Conservation (phyloP, 2,329 filamentous ascomycete species). For the Botrytis aclada region DNA sequence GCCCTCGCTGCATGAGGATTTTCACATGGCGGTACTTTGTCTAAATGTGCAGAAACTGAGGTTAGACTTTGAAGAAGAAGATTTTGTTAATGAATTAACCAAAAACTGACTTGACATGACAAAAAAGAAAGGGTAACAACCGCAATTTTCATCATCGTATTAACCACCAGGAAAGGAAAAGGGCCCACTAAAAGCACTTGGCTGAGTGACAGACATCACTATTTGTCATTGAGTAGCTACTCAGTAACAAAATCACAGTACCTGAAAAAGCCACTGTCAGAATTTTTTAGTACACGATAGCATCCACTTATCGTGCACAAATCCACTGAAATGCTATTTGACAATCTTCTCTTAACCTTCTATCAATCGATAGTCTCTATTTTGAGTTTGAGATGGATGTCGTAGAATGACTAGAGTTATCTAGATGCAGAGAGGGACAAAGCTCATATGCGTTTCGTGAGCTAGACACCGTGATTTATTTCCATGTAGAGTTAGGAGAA, state of each 20-base stretch:
- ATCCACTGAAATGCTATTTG: neutral
- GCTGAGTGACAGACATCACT: neutral
- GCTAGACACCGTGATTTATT: neutral
- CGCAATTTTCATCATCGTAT: neutral
- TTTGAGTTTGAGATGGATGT: neutral
- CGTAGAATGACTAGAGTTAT: neutral
- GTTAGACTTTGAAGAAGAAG: neutral
- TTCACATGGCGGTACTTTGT: neutral
- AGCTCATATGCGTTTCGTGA: neutral
- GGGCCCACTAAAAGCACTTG: neutral
- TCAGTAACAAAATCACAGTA: neutral
- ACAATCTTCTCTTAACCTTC: neutral
- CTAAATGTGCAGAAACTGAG: neutral
- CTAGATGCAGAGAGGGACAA: neutral
- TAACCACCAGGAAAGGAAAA: neutral
- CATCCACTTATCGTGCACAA: neutral
- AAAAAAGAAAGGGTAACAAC: neutral
- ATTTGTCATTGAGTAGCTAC: neutral
- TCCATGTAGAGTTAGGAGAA: neutral
- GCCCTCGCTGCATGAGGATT: neutral
- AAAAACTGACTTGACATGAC: neutral
- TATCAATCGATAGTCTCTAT: neutral
- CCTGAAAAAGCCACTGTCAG: neutral
- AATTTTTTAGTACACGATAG: neutral
- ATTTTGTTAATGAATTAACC: neutral